Percentiles rank a stretch among this genome's conserved stretches.
phyloP scores from a whole-genome alignment of 2,329 filamentous ascomycete species.

The Xylariales sp. region DNA sequence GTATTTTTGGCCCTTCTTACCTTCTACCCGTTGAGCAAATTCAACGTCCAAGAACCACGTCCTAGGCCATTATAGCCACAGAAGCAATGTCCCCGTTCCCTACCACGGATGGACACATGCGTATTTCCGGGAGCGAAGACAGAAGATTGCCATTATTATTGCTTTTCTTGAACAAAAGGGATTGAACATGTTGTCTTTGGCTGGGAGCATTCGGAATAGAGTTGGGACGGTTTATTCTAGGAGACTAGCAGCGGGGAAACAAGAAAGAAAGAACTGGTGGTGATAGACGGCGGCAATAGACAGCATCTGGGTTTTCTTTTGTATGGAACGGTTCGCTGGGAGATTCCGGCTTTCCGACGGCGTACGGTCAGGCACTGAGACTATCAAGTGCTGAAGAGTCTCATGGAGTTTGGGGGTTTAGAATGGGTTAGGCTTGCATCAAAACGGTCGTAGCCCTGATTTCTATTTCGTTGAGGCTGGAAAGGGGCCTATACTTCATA shows the following conservation, averaged over 20 bases:
- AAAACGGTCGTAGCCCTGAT: not conserved
- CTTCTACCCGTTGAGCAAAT: conserved; percentile 27
- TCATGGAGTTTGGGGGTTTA: conserved; percentile 51
- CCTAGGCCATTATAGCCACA: conserved; percentile 1
- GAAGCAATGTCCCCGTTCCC: not conserved
- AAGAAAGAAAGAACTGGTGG: too few relatives aligned
- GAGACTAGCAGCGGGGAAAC: not conserved
- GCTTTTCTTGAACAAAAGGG: not conserved
- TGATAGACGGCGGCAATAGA: conserved; percentile 28
- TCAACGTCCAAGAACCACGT: conserved; percentile 18
- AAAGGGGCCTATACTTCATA: not conserved
- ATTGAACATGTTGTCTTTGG: conserved; percentile 20
- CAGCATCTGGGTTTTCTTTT: conserved; percentile 18
- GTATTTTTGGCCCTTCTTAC: conserved; percentile 26
- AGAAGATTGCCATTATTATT: not conserved
- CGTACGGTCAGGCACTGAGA: conserved; percentile 52
- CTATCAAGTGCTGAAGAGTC: conserved; percentile 69
- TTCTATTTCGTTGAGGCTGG: not conserved
- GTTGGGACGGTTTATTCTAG: not conserved
- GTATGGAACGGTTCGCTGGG: conserved; percentile 8
- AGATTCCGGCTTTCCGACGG: conserved; percentile 39
- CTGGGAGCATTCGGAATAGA: conserved; percentile 1
- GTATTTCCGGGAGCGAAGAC: not conserved
- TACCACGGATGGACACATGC: not conserved
- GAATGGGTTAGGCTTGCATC: conserved; percentile 3